Evolutionary conservation across 2,329 filamentous ascomycete species (phyloP).

Genomic region (Nigrospora oryzae): DNA sequence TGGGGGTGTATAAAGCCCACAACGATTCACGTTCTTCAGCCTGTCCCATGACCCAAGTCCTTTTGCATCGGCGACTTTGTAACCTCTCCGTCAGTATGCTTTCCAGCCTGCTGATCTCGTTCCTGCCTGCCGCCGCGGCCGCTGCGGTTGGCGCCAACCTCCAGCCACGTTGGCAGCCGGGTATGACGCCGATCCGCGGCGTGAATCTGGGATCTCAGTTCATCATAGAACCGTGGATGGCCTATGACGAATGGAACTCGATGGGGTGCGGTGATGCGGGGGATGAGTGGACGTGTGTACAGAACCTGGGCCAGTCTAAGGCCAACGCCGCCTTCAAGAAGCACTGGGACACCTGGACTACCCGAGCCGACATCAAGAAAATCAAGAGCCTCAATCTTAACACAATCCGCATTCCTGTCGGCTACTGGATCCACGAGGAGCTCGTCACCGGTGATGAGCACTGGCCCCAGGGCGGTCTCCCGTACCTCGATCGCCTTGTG

Average conservation of each 20-base stretch:
- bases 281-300: slow-evolving; percentile 40
- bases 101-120: too few relatives aligned
- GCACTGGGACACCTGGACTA: slow-evolving; percentile 41
- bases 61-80: too few relatives aligned
- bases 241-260: slow-evolving; percentile 26
- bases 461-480: slow-evolving; percentile 21
- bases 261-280: slow-evolving; percentile 34
- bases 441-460: slow-evolving; percentile 33
- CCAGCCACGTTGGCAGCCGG: neutral
- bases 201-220: slow-evolving; percentile 45
- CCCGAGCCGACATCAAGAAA: slow-evolving; percentile 31
- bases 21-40: too few relatives aligned
- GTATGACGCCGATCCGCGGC: slow-evolving; percentile 17
- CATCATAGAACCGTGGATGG: slow-evolving; percentile 42
- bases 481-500: slow-evolving; percentile 33
- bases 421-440: slow-evolving; percentile 41
- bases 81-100: too few relatives aligned
- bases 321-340: slow-evolving; percentile 33
- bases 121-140: neutral
- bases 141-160: neutral
- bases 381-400: slow-evolving; percentile 37
- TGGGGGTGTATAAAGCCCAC: too few relatives aligned
- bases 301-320: slow-evolving; percentile 30
- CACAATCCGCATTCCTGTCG: slow-evolving; percentile 39
- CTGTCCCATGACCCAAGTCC: too few relatives aligned